Conservation (phyloP, 129 eudicot species). For the Daucus carota region DH1_v3.0 NC_030388.2:22107001-22107500, state of each 20-base stretch:
- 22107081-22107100: not conserved
- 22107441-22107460: slow-evolving; percentile 30
- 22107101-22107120: not conserved
- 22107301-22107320: slow-evolving; percentile 89
- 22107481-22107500: slow-evolving; percentile 13
- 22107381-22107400: slow-evolving; percentile 86
- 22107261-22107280: slow-evolving; percentile 85
- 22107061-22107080: slow-evolving; percentile 51
- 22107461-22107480: slow-evolving; percentile 21
- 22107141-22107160: not conserved
- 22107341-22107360: slow-evolving; percentile 90
- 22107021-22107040: slow-evolving; percentile 85
- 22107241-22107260: slow-evolving; percentile 91
- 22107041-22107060: slow-evolving; percentile 93
- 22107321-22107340: slow-evolving; percentile 93
- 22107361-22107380: slow-evolving; percentile 92
- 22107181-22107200: slow-evolving; percentile 59
- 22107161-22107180: slow-evolving; percentile 83
- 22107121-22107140: not conserved
- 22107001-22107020: slow-evolving; percentile 93
- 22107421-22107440: slow-evolving; percentile 49
- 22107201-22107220: slow-evolving; percentile 97
- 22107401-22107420: slow-evolving; percentile 58
- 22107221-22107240: slow-evolving; percentile 82
- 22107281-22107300: slow-evolving; percentile 63